Base-by-base conservation (phyloP, 2,329 filamentous ascomycete genomes). In the Diplodia corticola region DNA sequence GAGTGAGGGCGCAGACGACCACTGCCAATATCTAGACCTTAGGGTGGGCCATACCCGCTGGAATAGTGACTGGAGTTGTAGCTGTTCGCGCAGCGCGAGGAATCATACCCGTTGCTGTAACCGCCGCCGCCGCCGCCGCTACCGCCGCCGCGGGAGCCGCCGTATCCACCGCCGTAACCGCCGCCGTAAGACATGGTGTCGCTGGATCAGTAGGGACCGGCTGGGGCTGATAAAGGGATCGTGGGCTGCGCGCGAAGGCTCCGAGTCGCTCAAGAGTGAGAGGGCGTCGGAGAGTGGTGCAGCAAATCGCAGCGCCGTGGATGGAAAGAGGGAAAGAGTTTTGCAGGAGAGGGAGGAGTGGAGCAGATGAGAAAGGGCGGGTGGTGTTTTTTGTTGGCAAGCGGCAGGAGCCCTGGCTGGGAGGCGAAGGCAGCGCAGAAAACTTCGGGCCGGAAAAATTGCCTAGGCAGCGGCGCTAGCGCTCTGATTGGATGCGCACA, bases 101-200 rank as follows among this genome's bases (percentile, higher is more conserved):
- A 70, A 64, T 74, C 84, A 74, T 86, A 84, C 77, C 84, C 83
- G 76, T 85, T 83, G 65, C 81, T 82, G 74, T 86, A 84, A 70
- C 83, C 82, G 70, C 80, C 80, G 71, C 79, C 77, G 70, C 77
- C 74, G 63, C 77, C 77, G 69, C 80, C 77, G 66, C 80, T 78
- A 70, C 84, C 80, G 59, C 49, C 82, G 69, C 82, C 79, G 70
- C 80, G 78, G 70, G 72, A 75, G 63, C 82, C 80, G 65, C 76
- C 76, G 68, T 73, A 75, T 68, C 81, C 78, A 66, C 83, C 84
- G 67, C 75, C 73, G 69, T 75, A 73, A 65, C 77, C 76, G 67
- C 77, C 77, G 74, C 87, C 85, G 86, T 91, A 91, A 80, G 89
- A 91, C 89, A 91, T 92, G 77, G 75, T 85, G 75, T 49, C 37